Conservation (phyloP, 768 basidiomycete genomes). For the Exidia glandulosa region DNA sequence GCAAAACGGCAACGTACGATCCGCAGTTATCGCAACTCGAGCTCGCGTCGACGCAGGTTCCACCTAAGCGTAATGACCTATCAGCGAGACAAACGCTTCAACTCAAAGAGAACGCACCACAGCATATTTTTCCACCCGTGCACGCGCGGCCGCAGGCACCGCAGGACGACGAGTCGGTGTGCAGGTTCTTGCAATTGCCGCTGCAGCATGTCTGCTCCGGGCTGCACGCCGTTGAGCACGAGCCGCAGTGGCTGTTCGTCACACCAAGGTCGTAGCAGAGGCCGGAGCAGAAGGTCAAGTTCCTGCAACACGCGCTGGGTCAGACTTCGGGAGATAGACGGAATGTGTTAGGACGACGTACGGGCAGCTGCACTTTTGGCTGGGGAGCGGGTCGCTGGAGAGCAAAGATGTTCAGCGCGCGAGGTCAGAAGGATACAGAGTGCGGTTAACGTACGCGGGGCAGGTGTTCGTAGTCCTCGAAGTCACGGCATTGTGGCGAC, state of each 20-base stretch:
- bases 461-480: neutral
- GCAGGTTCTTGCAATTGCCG: neutral
- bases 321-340: neutral
- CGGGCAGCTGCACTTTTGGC: neutral
- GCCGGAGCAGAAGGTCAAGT: neutral
- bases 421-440: neutral
- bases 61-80: no score
- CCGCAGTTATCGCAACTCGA: no score
- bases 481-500: neutral
- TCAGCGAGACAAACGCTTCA: no score
- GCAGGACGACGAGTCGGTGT: neutral
- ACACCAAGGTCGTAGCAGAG: neutral
- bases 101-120: neutral
- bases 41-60: no score
- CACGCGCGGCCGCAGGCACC: neutral
- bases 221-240: neutral
- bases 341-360: neutral
- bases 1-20: no score
- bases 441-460: neutral
- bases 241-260: neutral
- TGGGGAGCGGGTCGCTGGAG: neutral
- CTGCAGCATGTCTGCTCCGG: neutral
- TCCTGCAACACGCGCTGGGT: neutral
- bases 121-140: neutral
- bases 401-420: neutral